These are phyloP conservation scores for Fraxinus latifolia DNA, from an alignment of 305 asterid genomes.

Conservation along the genomic window DNA sequence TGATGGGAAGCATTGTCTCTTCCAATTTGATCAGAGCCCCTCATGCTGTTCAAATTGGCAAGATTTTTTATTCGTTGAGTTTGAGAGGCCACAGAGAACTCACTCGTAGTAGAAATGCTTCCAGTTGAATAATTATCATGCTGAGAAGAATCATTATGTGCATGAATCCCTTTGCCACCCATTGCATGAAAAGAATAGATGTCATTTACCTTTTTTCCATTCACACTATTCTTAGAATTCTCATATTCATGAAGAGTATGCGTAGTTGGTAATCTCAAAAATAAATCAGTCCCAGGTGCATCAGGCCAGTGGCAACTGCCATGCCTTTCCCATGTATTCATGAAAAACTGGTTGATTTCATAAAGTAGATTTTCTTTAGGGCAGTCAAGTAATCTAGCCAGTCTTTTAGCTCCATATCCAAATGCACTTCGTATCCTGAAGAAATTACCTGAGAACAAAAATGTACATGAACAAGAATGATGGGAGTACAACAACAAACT, in stretches of 20 bases:
- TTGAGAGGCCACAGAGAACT: constrained; percentile 42
- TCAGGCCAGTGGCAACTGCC: constrained; percentile 81
- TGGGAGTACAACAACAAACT: background rate
- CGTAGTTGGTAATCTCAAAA: constrained; percentile 38
- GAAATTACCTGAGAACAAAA: constrained; percentile 66
- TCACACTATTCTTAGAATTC: constrained; percentile 32
- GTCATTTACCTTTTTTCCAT: constrained; percentile 40
- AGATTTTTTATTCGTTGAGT: constrained; percentile 46
- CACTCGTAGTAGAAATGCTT: constrained; percentile 32
- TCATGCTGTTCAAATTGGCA: constrained; percentile 37
- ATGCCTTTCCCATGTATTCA: constrained; percentile 83
- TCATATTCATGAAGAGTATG: constrained; percentile 34
- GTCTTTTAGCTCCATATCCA: constrained; percentile 81
- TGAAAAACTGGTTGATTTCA: constrained; percentile 81
- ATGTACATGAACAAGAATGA: constrained; percentile 6
- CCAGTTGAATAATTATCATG: constrained; percentile 40
- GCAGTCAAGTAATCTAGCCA: constrained; percentile 70
- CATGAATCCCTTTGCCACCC: constrained; percentile 33
- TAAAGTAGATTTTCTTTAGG: constrained; percentile 51
- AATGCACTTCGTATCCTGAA: constrained; percentile 89
- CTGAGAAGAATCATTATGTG: constrained; percentile 34
- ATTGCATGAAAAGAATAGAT: constrained; percentile 30
- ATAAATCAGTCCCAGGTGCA: constrained; percentile 56
- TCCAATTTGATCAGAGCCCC: constrained; percentile 40
- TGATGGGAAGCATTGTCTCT: constrained; percentile 42